Percentiles rank a stretch among this genome's conserved stretches.
Conservation (phyloP, 495 filamentous ascomycete species). For the Xylaria sp. region DNA sequence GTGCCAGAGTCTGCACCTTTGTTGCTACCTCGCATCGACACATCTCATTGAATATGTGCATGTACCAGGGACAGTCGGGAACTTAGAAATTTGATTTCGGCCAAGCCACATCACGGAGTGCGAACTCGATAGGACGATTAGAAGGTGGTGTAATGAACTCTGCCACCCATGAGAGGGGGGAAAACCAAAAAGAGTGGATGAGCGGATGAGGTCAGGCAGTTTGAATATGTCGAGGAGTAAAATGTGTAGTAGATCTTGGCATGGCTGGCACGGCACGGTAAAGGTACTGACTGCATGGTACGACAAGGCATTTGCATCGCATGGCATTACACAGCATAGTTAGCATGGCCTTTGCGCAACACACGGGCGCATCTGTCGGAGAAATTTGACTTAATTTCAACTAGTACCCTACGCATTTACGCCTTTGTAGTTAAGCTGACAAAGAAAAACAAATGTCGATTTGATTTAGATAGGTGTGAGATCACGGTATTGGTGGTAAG, state of each 20-base stretch:
- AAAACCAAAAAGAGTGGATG: constrained; percentile 10
- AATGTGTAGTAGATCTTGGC: constrained; percentile 36
- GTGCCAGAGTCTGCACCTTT: not conserved
- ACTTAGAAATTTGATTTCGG: constrained; percentile 15
- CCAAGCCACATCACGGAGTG: not conserved
- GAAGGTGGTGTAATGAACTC: not conserved
- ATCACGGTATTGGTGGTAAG: not conserved
- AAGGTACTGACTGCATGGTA: constrained; percentile 10
- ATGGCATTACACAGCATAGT: constrained; percentile 24
- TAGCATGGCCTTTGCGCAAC: constrained; percentile 13
- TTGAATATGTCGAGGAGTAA: constrained; percentile 26
- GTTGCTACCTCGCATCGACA: not conserved
- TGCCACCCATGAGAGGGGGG: not conserved
- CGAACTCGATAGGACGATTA: not conserved
- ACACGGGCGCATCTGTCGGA: constrained; percentile 4
- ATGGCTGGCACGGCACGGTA: constrained; percentile 4
- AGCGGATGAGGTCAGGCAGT: constrained; percentile 6
- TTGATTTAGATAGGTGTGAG: not conserved
- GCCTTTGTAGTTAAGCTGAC: not conserved
- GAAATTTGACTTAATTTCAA: constrained; percentile 6
- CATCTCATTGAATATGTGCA: not conserved
- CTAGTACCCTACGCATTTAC: not conserved
- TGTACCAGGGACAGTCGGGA: not conserved
- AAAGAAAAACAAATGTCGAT: not conserved
- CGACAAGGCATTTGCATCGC: constrained; percentile 22